phyloP scores from a whole-genome alignment of 768 basidiomycete genomes.

The Coprinopsis sp. region DNA sequence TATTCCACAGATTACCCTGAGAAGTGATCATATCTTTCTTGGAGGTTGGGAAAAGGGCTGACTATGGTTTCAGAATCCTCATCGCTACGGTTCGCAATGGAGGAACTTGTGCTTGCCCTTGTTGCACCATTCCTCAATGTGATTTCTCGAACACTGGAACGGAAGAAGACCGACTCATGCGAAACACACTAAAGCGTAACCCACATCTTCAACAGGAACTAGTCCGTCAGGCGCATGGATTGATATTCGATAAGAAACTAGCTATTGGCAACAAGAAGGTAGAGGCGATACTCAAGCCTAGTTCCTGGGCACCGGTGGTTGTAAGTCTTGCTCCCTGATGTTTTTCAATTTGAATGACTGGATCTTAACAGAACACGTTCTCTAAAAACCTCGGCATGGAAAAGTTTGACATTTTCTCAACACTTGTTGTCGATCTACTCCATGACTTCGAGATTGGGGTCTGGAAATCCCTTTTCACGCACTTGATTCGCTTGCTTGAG shows the following conservation, averaged over 20 bases:
- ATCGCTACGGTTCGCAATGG: constrained; percentile 18
- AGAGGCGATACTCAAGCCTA: background rate
- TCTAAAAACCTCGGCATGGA: constrained; percentile 12
- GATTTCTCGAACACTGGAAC: constrained; percentile 8
- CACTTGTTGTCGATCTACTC: constrained; percentile 32
- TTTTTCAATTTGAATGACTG: background rate
- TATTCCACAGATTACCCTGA: constrained; percentile 29
- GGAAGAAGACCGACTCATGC: background rate
- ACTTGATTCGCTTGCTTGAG: constrained; percentile 30
- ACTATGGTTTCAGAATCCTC: constrained; percentile 19
- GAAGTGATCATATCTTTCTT: constrained; percentile 15
- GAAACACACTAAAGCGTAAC: background rate
- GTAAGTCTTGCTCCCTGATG: background rate
- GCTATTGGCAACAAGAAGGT: background rate
- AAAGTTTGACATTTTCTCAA: constrained; percentile 22
- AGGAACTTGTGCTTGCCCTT: constrained; percentile 18
- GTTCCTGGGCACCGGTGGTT: background rate
- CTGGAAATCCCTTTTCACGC: constrained; percentile 33
- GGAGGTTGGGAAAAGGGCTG: background rate
- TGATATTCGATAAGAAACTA: background rate
- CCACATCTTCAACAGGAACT: background rate
- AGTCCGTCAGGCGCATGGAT: background rate
- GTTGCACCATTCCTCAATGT: constrained; percentile 11
- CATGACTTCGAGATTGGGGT: constrained; percentile 38
- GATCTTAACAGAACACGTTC: constrained; percentile 28